Conservation (phyloP, 2,329 filamentous ascomycete genomes). For the Arthrinium puccinioides region DNA sequence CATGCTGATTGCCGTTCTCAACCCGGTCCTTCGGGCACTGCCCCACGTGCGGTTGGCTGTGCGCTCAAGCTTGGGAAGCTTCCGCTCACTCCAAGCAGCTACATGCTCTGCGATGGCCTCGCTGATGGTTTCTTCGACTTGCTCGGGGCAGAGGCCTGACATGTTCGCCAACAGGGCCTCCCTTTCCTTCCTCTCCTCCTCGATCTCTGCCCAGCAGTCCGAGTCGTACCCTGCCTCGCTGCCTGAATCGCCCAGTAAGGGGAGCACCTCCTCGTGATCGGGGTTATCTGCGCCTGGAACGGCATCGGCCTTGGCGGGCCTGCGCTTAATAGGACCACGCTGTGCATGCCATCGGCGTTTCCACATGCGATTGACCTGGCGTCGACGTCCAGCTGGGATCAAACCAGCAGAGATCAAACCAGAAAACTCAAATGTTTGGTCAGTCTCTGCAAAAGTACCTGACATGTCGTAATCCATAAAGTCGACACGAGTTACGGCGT, state of each 20-base stretch:
- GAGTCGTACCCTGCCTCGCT: slow-evolving; percentile 44
- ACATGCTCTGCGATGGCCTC: slow-evolving; percentile 43
- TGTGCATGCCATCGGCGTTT: slow-evolving; percentile 14
- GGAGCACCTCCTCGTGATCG: slow-evolving; percentile 33
- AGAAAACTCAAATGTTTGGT: background rate
- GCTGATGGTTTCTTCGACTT: slow-evolving; percentile 46
- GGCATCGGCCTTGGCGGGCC: slow-evolving; percentile 15
- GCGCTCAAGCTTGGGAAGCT: slow-evolving; percentile 44
- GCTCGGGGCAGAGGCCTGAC: slow-evolving; percentile 30
- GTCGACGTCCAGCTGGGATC: slow-evolving; percentile 9
- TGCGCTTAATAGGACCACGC: background rate
- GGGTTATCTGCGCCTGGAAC: slow-evolving; percentile 18
- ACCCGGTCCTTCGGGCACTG: slow-evolving; percentile 36
- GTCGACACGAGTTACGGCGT: slow-evolving; percentile 17
- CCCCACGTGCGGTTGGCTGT: slow-evolving; percentile 59
- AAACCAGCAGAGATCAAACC: background rate
- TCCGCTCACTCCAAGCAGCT: slow-evolving; percentile 49
- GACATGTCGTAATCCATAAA: slow-evolving; percentile 9
- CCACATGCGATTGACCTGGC: slow-evolving; percentile 16
- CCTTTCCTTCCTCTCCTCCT: slow-evolving; percentile 40
- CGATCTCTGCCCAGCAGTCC: slow-evolving; percentile 54
- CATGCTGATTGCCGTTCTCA: slow-evolving; percentile 31
- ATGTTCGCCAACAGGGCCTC: slow-evolving; percentile 14
- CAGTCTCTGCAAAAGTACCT: background rate
- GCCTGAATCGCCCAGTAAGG: slow-evolving; percentile 46